Evolutionary conservation across 352 stramenopile species (phyloP), one percentile per base, ranked within the genome.

Genomic region (Phytophthora uliginosa): DNA sequence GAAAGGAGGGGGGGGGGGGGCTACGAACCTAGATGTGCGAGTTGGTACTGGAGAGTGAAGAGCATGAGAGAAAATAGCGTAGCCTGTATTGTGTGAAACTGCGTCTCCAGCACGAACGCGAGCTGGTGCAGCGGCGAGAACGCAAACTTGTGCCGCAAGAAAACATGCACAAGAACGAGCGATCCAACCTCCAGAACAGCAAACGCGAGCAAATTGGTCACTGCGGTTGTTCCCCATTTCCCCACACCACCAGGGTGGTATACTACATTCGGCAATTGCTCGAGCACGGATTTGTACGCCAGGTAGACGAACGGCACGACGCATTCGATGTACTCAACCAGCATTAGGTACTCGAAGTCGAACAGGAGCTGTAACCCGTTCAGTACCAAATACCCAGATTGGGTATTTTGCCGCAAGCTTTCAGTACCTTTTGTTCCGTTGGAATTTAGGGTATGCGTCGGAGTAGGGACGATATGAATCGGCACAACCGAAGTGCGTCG

Each of bases 261-360:
- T 17, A 59, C 28, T 12, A 64, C 72, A 36, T 76, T 76, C 13
- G 78, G 76, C 17, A 85, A 47, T 17, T 73, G 20, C 20, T 66
- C 66, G 4, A 88, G 60, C 28, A 77, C 42, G 3, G 71, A 40
- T 40, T 73, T 70, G 61, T 84, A 82, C 4, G 63, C 6, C 2
- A 63, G 59, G 59, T 75, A 81, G 7, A 77, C 42, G 36, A 70
- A 60, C 8, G 77, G 73, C 15, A 81, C 36, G 36, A 42, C 36
- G 36, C 36, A 42, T 5, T 42, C 63, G 40, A 81, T 63, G 28
- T 66, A 81, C 59, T 80, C 69, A 50, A 84, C 36, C 36, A 42
- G 10, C 10, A 42, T 42, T 15, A 42, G 10, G 36, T 42, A 42
- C 12, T 79, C 76, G 31, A 60, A 74, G 13, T 54, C 56, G 45